These are phyloP conservation scores for Amanita subjunquillea DNA, from an alignment of 768 basidiomycete genomes.

Conservation along the genomic window DNA sequence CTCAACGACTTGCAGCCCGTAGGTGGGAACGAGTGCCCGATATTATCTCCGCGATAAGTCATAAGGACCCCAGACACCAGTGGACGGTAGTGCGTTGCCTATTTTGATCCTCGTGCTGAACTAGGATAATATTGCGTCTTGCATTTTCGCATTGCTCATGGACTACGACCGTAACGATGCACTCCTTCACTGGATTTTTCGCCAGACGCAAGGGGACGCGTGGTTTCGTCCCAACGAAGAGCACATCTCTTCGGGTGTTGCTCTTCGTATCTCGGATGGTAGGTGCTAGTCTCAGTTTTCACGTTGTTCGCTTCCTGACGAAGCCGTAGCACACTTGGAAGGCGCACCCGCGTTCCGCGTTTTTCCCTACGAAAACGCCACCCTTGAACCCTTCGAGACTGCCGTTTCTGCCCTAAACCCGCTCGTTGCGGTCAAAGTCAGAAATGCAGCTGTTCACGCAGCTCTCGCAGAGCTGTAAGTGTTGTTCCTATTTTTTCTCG, in stretches of 20 bases:
- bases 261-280: conserved; percentile 39
- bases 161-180: conserved; percentile 80
- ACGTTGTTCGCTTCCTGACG: not conserved
- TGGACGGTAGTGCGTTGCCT: not conserved
- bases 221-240: conserved; percentile 78
- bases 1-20: too few relatives aligned
- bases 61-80: too few relatives aligned
- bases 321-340: conserved; percentile 8
- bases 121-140: not conserved
- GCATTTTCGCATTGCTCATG: conserved; percentile 20
- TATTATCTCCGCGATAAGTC: not conserved
- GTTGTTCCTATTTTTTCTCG: conserved; percentile 24
- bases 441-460: conserved; percentile 72
- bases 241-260: conserved; percentile 64
- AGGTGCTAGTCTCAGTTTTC: conserved; percentile 15
- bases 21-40: too few relatives aligned
- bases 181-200: conserved; percentile 71
- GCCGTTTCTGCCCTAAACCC: conserved; percentile 65
- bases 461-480: conserved; percentile 57
- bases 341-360: conserved; percentile 51
- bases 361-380: conserved; percentile 72
- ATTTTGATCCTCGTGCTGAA: not conserved
- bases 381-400: conserved; percentile 68
- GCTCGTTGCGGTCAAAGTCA: conserved; percentile 73
- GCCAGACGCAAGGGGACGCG: conserved; percentile 69